A percentile compares a stretch with the other conserved stretches of the same genome.
Conservation (phyloP, 2,329 filamentous ascomycete genomes). For the Cercospora sp. region DNA sequence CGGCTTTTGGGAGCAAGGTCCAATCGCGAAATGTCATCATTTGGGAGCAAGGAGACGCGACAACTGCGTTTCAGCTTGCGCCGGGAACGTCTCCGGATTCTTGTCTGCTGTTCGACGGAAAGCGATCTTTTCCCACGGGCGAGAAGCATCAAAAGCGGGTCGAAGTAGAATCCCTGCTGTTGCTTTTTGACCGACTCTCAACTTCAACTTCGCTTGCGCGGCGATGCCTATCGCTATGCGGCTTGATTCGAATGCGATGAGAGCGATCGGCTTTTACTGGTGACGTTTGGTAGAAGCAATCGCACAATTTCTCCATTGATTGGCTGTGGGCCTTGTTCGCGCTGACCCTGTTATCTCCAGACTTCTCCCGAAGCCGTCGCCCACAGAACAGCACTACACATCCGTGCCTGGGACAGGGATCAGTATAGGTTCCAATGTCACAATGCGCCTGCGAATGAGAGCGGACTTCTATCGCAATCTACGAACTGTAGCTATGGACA, state of each 20-base stretch:
- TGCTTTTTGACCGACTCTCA: neutral
- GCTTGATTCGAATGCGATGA: neutral
- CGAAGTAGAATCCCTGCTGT: neutral
- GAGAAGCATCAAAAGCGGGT: neutral
- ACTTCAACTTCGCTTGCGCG: neutral
- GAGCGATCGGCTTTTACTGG: neutral
- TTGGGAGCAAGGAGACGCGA: neutral
- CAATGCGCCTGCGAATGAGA: slow-evolving; percentile 1
- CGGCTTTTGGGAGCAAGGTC: neutral
- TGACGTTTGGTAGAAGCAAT: neutral
- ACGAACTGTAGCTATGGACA: neutral
- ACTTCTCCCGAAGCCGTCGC: slow-evolving; percentile 12
- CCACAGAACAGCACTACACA: neutral
- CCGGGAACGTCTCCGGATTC: neutral
- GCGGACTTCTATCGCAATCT: neutral
- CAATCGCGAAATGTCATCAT: neutral
- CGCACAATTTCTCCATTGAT: neutral
- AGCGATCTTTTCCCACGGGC: neutral
- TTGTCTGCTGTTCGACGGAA: neutral
- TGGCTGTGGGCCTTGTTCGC: neutral
- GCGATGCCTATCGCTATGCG: neutral
- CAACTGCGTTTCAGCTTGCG: neutral
- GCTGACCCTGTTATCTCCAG: neutral
- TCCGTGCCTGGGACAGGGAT: neutral
- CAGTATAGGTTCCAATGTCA: neutral